Conservation (phyloP, 306 rosid species). For the Pterocarpus macrocarpus region DNA sequence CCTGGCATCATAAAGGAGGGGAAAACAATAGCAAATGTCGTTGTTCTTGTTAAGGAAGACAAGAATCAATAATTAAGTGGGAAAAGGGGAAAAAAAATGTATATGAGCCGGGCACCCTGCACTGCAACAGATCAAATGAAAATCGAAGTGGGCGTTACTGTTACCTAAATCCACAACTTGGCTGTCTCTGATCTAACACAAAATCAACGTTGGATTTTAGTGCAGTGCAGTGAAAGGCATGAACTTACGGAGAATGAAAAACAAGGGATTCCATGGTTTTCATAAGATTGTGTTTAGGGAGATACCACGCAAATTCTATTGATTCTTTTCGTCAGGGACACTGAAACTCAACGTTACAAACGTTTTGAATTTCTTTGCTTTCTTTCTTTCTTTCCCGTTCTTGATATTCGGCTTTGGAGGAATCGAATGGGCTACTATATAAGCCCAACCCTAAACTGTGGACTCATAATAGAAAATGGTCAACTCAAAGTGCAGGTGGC, state of each 20-base stretch:
- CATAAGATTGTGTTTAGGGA: not conserved
- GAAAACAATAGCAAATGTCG: not conserved
- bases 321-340: slow-evolving; percentile 3
- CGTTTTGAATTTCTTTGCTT: not conserved
- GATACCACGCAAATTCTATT: not conserved
- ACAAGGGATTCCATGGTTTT: slow-evolving; percentile 11
- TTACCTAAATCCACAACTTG: slow-evolving; percentile 18
- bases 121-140: not conserved
- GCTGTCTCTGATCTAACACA: slow-evolving; percentile 10
- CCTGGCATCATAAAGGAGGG: slow-evolving; percentile 4
- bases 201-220: not conserved
- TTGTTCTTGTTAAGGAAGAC: not conserved
- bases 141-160: not conserved
- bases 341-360: not conserved
- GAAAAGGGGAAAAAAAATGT: not conserved
- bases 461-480: no score
- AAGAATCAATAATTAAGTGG: not conserved
- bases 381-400: not conserved
- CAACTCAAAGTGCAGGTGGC: no score
- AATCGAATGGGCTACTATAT: not conserved
- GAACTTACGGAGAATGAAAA: slow-evolving; percentile 1
- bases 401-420: not conserved
- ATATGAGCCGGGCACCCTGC: not conserved
- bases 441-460: not conserved
- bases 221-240: slow-evolving; percentile 12